Conservation (phyloP, 139 green algal genomes). For the Diplosphaera chodatii region DNA sequence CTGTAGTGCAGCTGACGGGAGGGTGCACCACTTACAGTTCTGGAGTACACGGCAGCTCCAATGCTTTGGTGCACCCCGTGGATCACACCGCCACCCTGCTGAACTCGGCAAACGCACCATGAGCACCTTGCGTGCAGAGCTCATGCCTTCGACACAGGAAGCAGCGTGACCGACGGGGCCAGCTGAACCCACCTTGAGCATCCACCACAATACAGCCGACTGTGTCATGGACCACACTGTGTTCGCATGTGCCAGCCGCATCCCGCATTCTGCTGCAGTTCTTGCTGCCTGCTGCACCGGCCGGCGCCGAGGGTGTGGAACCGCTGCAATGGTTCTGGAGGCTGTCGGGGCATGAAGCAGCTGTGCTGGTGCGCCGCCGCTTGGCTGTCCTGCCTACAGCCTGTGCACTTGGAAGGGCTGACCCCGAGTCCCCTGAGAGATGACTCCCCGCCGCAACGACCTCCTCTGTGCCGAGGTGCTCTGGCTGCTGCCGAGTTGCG, state of each 20-base stretch:
- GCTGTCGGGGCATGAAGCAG: too few relatives aligned
- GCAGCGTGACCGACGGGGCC: background rate
- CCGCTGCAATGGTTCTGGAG: background rate
- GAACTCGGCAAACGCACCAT: too few relatives aligned
- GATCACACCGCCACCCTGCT: too few relatives aligned
- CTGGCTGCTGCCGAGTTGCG: background rate
- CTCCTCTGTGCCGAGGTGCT: background rate
- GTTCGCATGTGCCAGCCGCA: background rate
- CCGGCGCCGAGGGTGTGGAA: background rate
- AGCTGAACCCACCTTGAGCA: slow-evolving; percentile 16
- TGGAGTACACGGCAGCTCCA: too few relatives aligned
- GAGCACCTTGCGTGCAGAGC: too few relatives aligned
- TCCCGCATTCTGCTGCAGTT: background rate
- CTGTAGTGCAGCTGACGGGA: too few relatives aligned
- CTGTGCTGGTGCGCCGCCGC: too few relatives aligned
- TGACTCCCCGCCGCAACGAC: background rate
- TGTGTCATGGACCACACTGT: slow-evolving; percentile 48
- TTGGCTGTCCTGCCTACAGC: too few relatives aligned
- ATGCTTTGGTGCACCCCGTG: too few relatives aligned
- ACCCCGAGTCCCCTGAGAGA: too few relatives aligned
- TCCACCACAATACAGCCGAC: slow-evolving; percentile 65
- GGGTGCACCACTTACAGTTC: too few relatives aligned
- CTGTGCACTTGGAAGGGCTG: too few relatives aligned
- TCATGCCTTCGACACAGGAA: background rate
- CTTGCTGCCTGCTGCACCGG: background rate